Evolutionary conservation across 495 filamentous ascomycete genomes (phyloP).

Genomic region (Penicillium argentinense): DNA sequence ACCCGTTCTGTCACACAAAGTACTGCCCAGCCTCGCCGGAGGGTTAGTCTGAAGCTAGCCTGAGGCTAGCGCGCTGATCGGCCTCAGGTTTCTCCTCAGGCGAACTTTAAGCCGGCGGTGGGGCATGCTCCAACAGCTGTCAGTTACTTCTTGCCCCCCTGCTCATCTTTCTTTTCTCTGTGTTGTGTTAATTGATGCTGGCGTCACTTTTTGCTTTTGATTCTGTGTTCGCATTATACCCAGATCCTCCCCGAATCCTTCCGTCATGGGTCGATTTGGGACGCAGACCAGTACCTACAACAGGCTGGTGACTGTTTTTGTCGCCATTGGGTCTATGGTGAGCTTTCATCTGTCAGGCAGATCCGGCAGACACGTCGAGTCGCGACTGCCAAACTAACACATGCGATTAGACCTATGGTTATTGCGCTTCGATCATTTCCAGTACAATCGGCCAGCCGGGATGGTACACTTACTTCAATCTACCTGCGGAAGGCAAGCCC

Average conservation of each 20-base stretch:
- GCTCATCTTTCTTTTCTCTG: too few species aligned
- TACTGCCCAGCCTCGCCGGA: too few species aligned
- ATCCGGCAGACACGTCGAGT: not conserved
- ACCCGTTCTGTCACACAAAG: too few species aligned
- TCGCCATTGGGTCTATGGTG: slow-evolving; percentile 41
- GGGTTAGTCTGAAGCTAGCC: too few species aligned
- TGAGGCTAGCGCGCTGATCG: too few species aligned
- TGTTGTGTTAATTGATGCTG: too few species aligned
- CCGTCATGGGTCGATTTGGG: slow-evolving; percentile 24
- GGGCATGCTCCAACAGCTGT: too few species aligned
- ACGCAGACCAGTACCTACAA: slow-evolving; percentile 37
- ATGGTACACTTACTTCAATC: slow-evolving; percentile 48
- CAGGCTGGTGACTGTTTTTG: slow-evolving; percentile 35
- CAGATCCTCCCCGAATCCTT: not conserved
- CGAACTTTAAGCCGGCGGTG: too few species aligned
- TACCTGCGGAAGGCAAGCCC: slow-evolving; percentile 35
- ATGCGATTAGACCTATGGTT: slow-evolving; percentile 38
- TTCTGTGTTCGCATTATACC: too few species aligned
- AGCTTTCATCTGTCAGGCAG: slow-evolving; percentile 1
- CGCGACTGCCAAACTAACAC: not conserved
- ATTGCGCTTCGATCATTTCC: slow-evolving; percentile 50
- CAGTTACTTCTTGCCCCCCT: too few species aligned
- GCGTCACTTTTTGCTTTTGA: too few species aligned
- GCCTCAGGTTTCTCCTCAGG: too few species aligned
- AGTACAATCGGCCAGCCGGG: slow-evolving; percentile 54